Conservation (phyloP, 805 yeast species). For the Diddensiella santjacobensis region DNA sequence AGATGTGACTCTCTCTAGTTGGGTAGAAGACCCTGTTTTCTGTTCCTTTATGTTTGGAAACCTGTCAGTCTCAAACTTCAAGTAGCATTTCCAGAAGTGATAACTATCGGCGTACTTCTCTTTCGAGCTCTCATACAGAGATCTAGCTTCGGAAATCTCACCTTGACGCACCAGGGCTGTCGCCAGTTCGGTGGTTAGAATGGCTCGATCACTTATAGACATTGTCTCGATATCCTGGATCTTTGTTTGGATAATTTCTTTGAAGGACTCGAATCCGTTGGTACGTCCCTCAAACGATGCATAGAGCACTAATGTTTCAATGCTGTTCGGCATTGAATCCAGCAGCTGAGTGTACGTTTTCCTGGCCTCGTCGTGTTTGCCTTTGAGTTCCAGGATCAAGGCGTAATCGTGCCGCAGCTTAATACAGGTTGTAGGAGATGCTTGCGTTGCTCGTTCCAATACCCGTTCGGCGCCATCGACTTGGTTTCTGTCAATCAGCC, state of each 20-base stretch:
- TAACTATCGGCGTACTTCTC: conserved; percentile 23
- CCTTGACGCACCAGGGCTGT: not conserved
- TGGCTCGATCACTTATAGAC: conserved; percentile 7
- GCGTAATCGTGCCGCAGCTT: conserved; percentile 32
- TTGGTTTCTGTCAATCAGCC: conserved; percentile 39
- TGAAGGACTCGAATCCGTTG: not conserved
- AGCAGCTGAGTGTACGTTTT: conserved; percentile 27
- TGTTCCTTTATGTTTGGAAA: not conserved
- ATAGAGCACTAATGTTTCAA: conserved; percentile 28
- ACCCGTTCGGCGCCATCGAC: conserved; percentile 38
- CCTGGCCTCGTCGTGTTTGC: conserved; percentile 27
- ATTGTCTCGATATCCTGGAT: conserved; percentile 19
- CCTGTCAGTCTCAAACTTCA: conserved; percentile 18
- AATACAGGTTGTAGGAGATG: conserved; percentile 28
- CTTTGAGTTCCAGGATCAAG: conserved; percentile 28
- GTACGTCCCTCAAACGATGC: conserved; percentile 7
- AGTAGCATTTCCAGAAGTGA: conserved; percentile 32
- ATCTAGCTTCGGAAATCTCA: conserved; percentile 21
- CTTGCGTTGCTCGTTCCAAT: conserved; percentile 50
- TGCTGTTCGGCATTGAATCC: conserved; percentile 27
- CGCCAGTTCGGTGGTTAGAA: not conserved
- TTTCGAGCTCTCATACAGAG: conserved; percentile 21
- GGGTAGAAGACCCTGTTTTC: no score
- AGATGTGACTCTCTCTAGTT: no score
- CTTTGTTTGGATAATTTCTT: conserved; percentile 21